Base-by-base conservation (phyloP, 1,139 yeast genomes). In the Candida sanyaensis region DNA sequence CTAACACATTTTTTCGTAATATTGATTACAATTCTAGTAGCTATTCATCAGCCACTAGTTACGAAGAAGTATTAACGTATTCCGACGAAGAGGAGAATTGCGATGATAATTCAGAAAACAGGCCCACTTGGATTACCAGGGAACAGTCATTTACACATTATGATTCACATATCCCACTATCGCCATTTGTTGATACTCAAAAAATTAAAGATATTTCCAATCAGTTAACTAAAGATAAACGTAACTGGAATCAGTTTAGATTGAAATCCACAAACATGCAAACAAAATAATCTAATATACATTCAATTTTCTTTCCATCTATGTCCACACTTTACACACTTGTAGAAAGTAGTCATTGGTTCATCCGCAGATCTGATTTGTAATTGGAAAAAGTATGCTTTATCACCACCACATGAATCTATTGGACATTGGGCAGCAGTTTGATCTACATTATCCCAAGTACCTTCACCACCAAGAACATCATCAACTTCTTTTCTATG, bases 391-490 rank as follows among this genome's bases (percentile, higher is more conserved):
- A 90, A 93, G 68, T 95, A 93, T 0, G 99, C 99, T 66, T 90
- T 88, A 57, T 83, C 88, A 53, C 88, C 86, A 42, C 91, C 96
- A 73, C 99, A 93, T 1, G 77, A 68, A 53, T 88, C 96, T 40
- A 81, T 76, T 3, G 97, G 97, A 73, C 99, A 93, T 64, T 93
- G 96, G 0, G 93, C 87, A 2, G 82, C 74, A 0, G 93, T 87
- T 61, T 87, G 93, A 63, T 95, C 99, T 29, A 95, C 99, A 63
- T 93, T 92, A 65, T 93, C 99, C 99, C 99, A 93, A 3, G 98
- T 96, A 27, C 97, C 98, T 56, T 86, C 95, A 37, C 97, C 97
- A 50, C 99, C 99, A 27, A 93, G 77, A 9, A 93, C 97, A 70
- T 93, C 99, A 66, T 93, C 99, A 3, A 93, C 95, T 58, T 90